A percentile compares a stretch with the other conserved stretches of the same genome.
Evolutionary conservation across 495 filamentous ascomycete genomes (phyloP).

Genomic region (Apiosordaria backusii): DNA sequence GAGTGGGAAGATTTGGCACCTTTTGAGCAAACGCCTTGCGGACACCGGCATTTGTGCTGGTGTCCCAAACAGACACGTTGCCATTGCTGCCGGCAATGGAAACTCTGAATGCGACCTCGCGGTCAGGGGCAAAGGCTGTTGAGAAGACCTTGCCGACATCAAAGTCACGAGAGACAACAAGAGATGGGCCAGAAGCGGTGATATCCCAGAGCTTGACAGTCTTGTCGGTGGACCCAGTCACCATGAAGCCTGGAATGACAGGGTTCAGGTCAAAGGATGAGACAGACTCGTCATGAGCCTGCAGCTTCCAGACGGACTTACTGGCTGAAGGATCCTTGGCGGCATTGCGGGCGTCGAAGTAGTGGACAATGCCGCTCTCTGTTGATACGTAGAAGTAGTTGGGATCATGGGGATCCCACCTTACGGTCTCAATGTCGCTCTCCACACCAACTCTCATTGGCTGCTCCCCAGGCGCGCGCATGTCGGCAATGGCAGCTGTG

Average conservation of each 20-base stretch:
- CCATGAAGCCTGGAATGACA: constrained; percentile 84
- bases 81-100: constrained; percentile 96
- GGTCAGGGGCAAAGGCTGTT: constrained; percentile 80
- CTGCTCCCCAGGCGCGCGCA: constrained; percentile 81
- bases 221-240: constrained; percentile 87
- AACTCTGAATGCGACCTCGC: constrained; percentile 83
- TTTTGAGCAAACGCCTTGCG: constrained; percentile 77
- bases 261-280: constrained; percentile 93
- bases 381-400: constrained; percentile 95
- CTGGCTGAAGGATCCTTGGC: constrained; percentile 64
- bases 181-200: constrained; percentile 67
- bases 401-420: constrained; percentile 88
- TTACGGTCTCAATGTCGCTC: constrained; percentile 86
- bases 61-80: constrained; percentile 92
- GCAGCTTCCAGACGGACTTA: constrained; percentile 87
- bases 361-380: constrained; percentile 84
- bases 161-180: constrained; percentile 87
- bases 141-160: constrained; percentile 95
- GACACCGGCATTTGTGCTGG: constrained; percentile 89
- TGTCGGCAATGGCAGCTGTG: constrained; percentile 85
- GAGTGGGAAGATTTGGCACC: constrained; percentile 42
- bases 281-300: constrained; percentile 91
- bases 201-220: constrained; percentile 97
- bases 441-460: constrained; percentile 84
- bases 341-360: constrained; percentile 71